These are phyloP conservation scores for Agaricus sinodeliciosus DNA, from an alignment of 768 basidiomycete species.

Conservation along the genomic window DNA sequence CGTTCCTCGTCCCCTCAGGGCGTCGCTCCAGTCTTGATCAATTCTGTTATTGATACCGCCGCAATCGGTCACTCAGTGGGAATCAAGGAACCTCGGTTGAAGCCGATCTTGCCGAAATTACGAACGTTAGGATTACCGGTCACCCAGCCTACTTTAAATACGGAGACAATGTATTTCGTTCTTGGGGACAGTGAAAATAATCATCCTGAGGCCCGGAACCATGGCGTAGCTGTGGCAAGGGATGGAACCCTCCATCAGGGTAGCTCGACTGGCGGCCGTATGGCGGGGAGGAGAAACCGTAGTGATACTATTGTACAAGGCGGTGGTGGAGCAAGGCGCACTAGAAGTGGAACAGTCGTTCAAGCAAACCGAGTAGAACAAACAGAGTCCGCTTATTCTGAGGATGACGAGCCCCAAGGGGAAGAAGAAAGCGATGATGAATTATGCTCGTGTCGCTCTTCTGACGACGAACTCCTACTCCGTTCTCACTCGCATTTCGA, in stretches of 20 bases:
- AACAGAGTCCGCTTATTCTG: not conserved
- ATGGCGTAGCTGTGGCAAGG: constrained; percentile 15
- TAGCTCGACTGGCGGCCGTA: constrained; percentile 7
- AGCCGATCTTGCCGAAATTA: not conserved
- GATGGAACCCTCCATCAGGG: constrained; percentile 34
- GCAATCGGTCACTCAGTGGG: not conserved
- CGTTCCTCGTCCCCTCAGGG: not conserved
- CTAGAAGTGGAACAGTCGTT: constrained; percentile 28
- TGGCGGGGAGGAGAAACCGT: constrained; percentile 29
- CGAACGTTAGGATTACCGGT: not conserved
- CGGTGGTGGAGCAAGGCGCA: constrained; percentile 15
- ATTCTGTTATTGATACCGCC: not conserved
- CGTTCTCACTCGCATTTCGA: constrained; percentile 9
- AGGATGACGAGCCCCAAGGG: not conserved
- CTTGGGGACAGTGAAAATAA: too few species aligned
- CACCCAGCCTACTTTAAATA: not conserved
- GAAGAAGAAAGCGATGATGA: not conserved
- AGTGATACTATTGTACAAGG: constrained; percentile 40
- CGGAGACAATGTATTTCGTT: too few species aligned
- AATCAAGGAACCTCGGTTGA: not conserved
- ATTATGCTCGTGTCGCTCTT: constrained; percentile 8
- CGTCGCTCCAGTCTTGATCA: not conserved
- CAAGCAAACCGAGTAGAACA: not conserved
- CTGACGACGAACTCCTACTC: constrained; percentile 9
- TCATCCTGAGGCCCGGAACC: not conserved